These are phyloP conservation scores for Leptodontidium sp. DNA, from an alignment of 2,329 filamentous ascomycete genomes.

Conservation along the genomic window DNA sequence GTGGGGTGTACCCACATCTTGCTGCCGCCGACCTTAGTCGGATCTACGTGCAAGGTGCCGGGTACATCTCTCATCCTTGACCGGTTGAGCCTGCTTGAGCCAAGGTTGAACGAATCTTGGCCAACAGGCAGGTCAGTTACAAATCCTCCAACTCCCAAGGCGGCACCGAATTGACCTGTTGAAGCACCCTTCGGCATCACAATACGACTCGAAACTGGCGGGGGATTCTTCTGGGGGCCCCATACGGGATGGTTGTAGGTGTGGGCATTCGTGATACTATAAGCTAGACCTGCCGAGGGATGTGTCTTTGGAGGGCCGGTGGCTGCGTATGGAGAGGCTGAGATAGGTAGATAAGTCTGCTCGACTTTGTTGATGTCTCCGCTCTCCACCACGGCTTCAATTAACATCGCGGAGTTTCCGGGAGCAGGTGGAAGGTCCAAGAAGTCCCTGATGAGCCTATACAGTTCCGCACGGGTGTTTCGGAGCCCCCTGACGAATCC, in stretches of 20 bases:
- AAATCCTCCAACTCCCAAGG: slow-evolving; percentile 46
- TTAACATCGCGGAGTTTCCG: background rate
- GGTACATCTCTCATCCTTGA: slow-evolving; percentile 19
- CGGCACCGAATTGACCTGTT: slow-evolving; percentile 38
- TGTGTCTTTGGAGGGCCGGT: slow-evolving; percentile 67
- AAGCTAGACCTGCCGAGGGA: slow-evolving; percentile 70
- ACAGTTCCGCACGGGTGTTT: slow-evolving; percentile 58
- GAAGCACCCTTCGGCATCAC: slow-evolving; percentile 55
- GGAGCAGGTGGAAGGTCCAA: slow-evolving; percentile 59
- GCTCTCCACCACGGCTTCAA: background rate
- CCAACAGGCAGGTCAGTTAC: slow-evolving; percentile 39
- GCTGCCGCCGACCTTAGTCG: slow-evolving; percentile 43
- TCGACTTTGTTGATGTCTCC: background rate
- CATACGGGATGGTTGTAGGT: slow-evolving; percentile 66
- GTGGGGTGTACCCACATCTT: slow-evolving; percentile 44
- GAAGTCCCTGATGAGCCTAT: slow-evolving; percentile 64
- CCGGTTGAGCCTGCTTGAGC: slow-evolving; percentile 6
- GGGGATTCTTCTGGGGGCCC: slow-evolving; percentile 61
- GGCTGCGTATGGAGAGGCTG: slow-evolving; percentile 52
- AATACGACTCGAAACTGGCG: slow-evolving; percentile 65
- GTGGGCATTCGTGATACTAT: slow-evolving; percentile 62
- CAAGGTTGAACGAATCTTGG: slow-evolving; percentile 25
- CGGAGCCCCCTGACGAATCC: slow-evolving; percentile 63
- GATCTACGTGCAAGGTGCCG: slow-evolving; percentile 41
- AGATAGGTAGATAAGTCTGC: slow-evolving; percentile 43